phyloP scores from a whole-genome alignment of 176 grass and related monocot species.

The Oryza meridionalis region DNA sequence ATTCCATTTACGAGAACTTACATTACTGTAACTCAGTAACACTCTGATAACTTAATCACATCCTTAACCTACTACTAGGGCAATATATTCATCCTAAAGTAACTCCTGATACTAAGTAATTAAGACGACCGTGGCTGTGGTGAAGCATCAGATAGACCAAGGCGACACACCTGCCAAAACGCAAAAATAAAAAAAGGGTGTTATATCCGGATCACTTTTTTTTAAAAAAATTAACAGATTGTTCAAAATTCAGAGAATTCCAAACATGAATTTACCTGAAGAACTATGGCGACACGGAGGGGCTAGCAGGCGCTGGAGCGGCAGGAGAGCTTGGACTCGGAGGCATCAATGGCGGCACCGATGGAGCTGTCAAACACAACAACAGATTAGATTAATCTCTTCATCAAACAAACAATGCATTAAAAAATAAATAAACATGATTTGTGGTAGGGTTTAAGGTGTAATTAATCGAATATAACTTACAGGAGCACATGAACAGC shows the following conservation, averaged over 20 bases:
- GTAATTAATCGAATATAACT: background rate
- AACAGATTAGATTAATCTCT: background rate
- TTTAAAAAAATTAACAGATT: background rate
- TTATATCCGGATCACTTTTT: background rate
- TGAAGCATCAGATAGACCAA: background rate
- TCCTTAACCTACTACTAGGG: background rate
- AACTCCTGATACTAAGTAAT: background rate
- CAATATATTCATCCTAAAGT: background rate
- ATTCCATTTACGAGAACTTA: background rate
- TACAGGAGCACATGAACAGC: constrained; percentile 24
- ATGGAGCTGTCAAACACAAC: constrained; percentile 25
- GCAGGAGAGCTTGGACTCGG: background rate
- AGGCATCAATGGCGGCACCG: constrained; percentile 28
- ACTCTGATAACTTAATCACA: background rate
- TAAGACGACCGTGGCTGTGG: background rate
- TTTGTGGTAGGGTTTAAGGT: background rate
- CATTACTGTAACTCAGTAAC: background rate
- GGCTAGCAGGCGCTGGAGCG: background rate
- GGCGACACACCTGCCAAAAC: constrained; percentile 4
- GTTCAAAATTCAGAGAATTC: background rate
- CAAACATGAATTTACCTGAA: constrained; percentile 4
- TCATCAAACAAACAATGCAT: background rate
- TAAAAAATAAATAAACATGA: background rate
- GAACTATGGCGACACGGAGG: background rate
- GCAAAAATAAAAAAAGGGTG: background rate